A percentile compares a stretch with the other conserved stretches of the same genome.
Conservation (phyloP, 345 rosid species). For the Citrus reticulata region DNA sequence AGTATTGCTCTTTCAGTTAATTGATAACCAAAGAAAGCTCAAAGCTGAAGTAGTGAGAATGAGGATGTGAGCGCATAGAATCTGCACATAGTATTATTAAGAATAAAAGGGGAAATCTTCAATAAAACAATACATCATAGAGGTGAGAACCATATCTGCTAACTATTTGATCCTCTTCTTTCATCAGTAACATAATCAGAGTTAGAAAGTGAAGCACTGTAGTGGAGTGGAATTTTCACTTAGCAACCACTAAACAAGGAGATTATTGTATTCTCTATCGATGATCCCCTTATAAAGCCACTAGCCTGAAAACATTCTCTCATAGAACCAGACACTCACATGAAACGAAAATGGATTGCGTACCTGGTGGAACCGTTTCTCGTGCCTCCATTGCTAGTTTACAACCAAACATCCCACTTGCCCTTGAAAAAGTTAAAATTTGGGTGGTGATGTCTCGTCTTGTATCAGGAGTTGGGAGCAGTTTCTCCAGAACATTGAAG, state of each 20-base stretch:
- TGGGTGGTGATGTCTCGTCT: constrained; percentile 81
- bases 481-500: constrained; percentile 74
- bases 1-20: background rate
- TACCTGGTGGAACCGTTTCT: constrained; percentile 76
- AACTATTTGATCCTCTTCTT: background rate
- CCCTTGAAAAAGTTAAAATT: constrained; percentile 64
- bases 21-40: background rate
- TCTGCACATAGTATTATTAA: background rate
- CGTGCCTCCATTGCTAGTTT: constrained; percentile 80
- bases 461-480: constrained; percentile 84
- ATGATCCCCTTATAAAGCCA: background rate
- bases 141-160: background rate
- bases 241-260: background rate
- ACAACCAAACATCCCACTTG: constrained; percentile 82
- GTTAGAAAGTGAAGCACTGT: background rate
- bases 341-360: background rate
- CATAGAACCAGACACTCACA: background rate
- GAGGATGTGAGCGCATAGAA: background rate
- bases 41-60: background rate
- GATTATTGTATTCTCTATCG: background rate
- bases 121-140: background rate
- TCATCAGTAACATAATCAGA: background rate
- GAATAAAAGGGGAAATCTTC: background rate
- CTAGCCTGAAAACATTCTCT: background rate
- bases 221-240: background rate